Evolutionary conservation across 225 moss, liverwort and hornwort species (phyloP), one percentile per base, ranked within the genome.

Genomic region (Marchantia paleacea): DNA sequence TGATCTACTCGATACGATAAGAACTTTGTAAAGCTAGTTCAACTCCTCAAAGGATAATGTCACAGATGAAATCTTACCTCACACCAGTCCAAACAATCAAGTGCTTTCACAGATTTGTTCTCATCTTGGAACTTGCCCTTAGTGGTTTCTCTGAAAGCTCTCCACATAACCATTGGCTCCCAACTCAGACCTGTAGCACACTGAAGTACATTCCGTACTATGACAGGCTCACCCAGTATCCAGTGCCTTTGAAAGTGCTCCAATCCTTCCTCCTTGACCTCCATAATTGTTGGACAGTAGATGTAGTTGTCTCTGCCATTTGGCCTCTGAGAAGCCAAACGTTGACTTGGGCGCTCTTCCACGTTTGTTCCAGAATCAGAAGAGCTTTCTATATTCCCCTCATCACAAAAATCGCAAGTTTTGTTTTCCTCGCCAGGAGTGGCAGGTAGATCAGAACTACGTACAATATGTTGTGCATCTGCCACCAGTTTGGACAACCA

Each of bases 121-220:
- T 97, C 94, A 65, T 93, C 91, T 49, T 88, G 86, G 60, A 94
- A 92, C 83, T 92, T 97, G 63, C 90, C 90, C 85, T 93, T 97
- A 1, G 92, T 94, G 61, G 94, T 97, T 77, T 97, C 97, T 29
- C 97, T 90, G 82, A 97, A 94, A 55, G 97, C 97, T 66, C 97
- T 91, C 97, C 97, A 97, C 97, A 97, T 97, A 10, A 94, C 97
- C 93, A 97, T 93, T 11, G 97, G 97, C 69, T 97, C 97, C 97
- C 97, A 97, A 84, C 97, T 97, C 65, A 97, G 88, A 2, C 94
- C 97, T 70, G 88, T 89, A 12, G 93, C 90, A 76, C 86, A 83
- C 70, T 97, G 84, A 31, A 94, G 87, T 12, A 97, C 93, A 72
- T 91, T 83, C 12, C 91, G 84, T 51, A 91, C 94, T 52, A 97